Evolutionary conservation across 2,329 filamentous ascomycete species (phyloP), one percentile per base, ranked within the genome.

Genomic region (Colletotrichum eleusines): DNA sequence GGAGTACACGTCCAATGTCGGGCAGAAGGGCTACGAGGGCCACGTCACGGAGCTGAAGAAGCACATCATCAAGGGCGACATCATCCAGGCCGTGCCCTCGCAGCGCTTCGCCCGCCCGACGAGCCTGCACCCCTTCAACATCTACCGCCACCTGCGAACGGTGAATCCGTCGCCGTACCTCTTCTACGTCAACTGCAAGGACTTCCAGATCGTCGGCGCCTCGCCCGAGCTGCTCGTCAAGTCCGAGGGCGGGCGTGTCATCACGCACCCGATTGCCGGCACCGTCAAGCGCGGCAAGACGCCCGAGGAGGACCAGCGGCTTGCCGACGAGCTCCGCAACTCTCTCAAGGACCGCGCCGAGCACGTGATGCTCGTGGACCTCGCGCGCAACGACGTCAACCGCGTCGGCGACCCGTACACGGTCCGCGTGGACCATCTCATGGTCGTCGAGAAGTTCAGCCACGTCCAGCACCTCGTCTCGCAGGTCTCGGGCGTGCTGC

Each of bases 401-500:
- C 91, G 96, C 59, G 94, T 99, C 28, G 97, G 94, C 81, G 94
- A 98, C 82, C 96, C 96, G 23, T 85, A 91, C 46, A 94, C 93
- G 35, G 97, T 95, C 38, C 90, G 93, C 72, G 96, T 98, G 33
- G 96, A 99, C 84, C 90, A 94, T 63, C 85, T 98, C 73, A 98
- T 98, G 95, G 93, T 94, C 2, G 94, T 97, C 16, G 93, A 97
- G 82, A 92, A 92, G 78, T 99, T 99, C 84, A 96, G 92, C 71
- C 96, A 99, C 81, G 96, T 99, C 35, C 96, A 98, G 86, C 96
- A 99, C 81, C 88, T 99, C 23, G 95, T 97, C 5, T 97, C 94
- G 1, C 95, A 99, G 81, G 96, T 99, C 0, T 97, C 94, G 1
- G 95, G 96, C 54, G 88, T 96, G n/a, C 84, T 98, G 74, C 89